Base-by-base conservation (phyloP, 331 rosid genomes). In the Malus hybrid region DNA sequence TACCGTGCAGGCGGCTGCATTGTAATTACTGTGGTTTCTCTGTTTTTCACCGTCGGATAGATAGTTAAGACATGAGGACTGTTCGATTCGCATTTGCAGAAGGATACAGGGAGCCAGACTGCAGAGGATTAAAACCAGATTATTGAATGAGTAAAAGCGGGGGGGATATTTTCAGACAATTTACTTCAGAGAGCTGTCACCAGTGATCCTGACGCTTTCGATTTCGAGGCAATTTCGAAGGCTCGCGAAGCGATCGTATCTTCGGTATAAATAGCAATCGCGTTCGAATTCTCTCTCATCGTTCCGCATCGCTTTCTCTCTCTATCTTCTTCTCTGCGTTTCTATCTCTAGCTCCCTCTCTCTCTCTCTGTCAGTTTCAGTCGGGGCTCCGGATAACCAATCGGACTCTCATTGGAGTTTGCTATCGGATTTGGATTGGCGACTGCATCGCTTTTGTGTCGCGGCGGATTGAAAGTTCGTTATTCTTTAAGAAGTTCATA, bases 131-230 rank as follows among this genome's bases (percentile, higher is more conserved):
- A 2, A 20, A 14, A 10, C 2, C 14, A 2, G 5, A 19, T 15
- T 31, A 13, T 10, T 32, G 2, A 13, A 27, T 14, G 19, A 15
- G 4, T 33, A 42, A 66, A 56, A 59, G 7, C 46, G 4, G 0
- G 66, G 66, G 24, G 69, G 85, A 83, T 86, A 69, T 86, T 83
- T 70, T 24, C 56, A 22, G 79, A 70, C 73, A 76, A 65, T n/a
- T 24, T 22, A 20, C 70, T 67, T 73, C 71, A 67, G 62, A 10
- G 3, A 20, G 54, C 72, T 39, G 72, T 33, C 54, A n/a, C 46
- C 66, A 24, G 46, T 12, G 70, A 66, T 4, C 34, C 48, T 13
- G 6, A 69, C 12, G 79, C 71, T 44, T 70, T 71, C 72, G 60
- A 57, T 44, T 66, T 66, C 15, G 27, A 29, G 56, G 29, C 22